Evolutionary conservation across 1,139 yeast genomes (phyloP).

Genomic region (Diutina scorzettiae): DNA sequence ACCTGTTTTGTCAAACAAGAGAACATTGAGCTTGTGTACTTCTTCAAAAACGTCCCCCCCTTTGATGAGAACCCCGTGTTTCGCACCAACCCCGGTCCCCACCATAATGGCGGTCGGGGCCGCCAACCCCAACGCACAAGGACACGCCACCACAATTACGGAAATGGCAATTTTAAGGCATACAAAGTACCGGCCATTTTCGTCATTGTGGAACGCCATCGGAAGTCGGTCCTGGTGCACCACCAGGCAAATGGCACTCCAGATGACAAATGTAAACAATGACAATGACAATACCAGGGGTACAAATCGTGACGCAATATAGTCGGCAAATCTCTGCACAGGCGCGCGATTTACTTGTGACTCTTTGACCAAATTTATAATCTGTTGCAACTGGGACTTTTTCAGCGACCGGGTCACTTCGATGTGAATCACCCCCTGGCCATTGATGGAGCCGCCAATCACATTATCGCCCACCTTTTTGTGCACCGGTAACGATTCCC

Average conservation of each 20-base stretch:
- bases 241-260: slow-evolving; percentile 38
- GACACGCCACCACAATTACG: slow-evolving; percentile 94
- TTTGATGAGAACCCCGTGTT: slow-evolving; percentile 79
- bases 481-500: slow-evolving; percentile 69
- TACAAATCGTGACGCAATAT: slow-evolving; percentile 76
- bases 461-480: slow-evolving; percentile 52
- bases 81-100: slow-evolving; percentile 94
- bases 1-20: slow-evolving; percentile 92
- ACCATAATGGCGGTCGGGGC: slow-evolving; percentile 99
- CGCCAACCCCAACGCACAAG: slow-evolving; percentile 92
- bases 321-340: slow-evolving; percentile 80
- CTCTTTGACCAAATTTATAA: slow-evolving; percentile 73
- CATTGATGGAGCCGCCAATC: slow-evolving; percentile 87
- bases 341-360: slow-evolving; percentile 89
- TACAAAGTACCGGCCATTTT: slow-evolving; percentile 49
- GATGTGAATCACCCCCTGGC: slow-evolving; percentile 61
- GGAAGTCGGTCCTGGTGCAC: slow-evolving; percentile 33
- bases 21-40: slow-evolving; percentile 50
- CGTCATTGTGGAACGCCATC: slow-evolving; percentile 37
- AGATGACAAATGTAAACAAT: slow-evolving; percentile 49
- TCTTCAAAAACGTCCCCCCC: slow-evolving; percentile 86
- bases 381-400: slow-evolving; percentile 77
- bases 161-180: slow-evolving; percentile 81
- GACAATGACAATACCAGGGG: slow-evolving; percentile 60
- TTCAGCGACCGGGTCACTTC: slow-evolving; percentile 63